Conservation (phyloP, 352 stramenopile genomes). For the Stramenopiles sp. region DNA sequence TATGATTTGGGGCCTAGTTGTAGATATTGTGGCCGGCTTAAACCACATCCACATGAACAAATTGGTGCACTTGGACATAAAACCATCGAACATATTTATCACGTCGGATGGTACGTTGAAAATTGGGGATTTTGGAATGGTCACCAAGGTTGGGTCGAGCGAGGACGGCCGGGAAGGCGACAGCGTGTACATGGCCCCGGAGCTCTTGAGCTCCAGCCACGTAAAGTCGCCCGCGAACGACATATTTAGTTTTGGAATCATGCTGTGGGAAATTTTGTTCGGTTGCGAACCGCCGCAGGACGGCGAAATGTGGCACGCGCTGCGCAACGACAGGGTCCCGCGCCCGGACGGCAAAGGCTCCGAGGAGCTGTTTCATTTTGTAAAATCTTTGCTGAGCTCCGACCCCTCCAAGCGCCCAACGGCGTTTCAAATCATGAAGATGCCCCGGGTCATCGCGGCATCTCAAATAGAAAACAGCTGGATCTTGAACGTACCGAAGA, state of each 20-base stretch:
- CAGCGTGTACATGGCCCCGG: slow-evolving; percentile 64
- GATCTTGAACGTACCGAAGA: background rate
- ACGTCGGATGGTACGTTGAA: slow-evolving; percentile 39
- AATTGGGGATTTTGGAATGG: slow-evolving; percentile 77
- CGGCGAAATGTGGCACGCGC: slow-evolving; percentile 41
- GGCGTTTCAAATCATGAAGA: slow-evolving; percentile 27
- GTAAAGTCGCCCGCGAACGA: slow-evolving; percentile 47
- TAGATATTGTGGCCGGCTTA: slow-evolving; percentile 46
- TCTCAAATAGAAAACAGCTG: background rate
- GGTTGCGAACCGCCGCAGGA: slow-evolving; percentile 10
- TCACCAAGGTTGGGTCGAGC: slow-evolving; percentile 26
- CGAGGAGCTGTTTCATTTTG: background rate
- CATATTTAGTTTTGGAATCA: slow-evolving; percentile 74
- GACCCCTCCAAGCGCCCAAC: slow-evolving; percentile 30
- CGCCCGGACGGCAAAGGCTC: background rate
- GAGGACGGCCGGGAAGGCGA: slow-evolving; percentile 33
- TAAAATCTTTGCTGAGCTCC: slow-evolving; percentile 30
- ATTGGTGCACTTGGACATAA: slow-evolving; percentile 85
- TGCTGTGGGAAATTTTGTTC: slow-evolving; percentile 17
- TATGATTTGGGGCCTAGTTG: slow-evolving; percentile 46
- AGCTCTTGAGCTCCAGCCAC: slow-evolving; percentile 47
- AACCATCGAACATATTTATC: slow-evolving; percentile 86
- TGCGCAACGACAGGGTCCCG: slow-evolving; percentile 35
- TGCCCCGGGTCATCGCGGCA: slow-evolving; percentile 20
- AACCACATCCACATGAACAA: slow-evolving; percentile 58